Conservation (phyloP, 805 yeast species). For the Pichia nanzhaoensis region DNA sequence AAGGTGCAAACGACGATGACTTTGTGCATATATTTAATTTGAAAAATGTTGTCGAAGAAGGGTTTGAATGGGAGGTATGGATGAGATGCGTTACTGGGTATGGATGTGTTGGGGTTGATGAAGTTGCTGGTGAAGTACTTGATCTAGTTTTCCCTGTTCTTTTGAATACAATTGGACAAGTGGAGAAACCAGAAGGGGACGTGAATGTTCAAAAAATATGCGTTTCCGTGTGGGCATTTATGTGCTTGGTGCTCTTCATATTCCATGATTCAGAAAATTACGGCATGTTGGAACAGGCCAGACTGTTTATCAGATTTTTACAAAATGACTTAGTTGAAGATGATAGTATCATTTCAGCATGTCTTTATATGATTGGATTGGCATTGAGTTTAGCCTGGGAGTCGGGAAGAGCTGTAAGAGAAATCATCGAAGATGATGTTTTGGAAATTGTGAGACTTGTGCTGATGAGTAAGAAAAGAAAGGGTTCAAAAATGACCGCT, state of each 20-base stretch:
- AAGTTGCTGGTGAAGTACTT: slow-evolving; percentile 34
- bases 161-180: slow-evolving; percentile 9
- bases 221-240: slow-evolving; percentile 10
- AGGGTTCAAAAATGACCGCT: slow-evolving; percentile 33
- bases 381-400: slow-evolving; percentile 38
- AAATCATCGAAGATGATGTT: slow-evolving; percentile 12
- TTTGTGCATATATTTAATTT: slow-evolving; percentile 7
- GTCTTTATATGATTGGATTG: slow-evolving; percentile 41
- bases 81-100: slow-evolving; percentile 36
- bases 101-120: slow-evolving; percentile 44
- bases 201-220: slow-evolving; percentile 1
- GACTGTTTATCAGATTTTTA: slow-evolving; percentile 38
- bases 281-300: slow-evolving; percentile 41
- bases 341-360: slow-evolving; percentile 39
- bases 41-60: not conserved
- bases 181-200: slow-evolving; percentile 1
- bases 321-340: slow-evolving; percentile 31
- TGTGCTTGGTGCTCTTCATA: slow-evolving; percentile 34
- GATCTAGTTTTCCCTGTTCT: slow-evolving; percentile 27
- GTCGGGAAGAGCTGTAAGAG: slow-evolving; percentile 29
- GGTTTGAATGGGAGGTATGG: slow-evolving; percentile 28
- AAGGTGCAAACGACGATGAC: slow-evolving; percentile 12
- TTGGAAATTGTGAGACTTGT: slow-evolving; percentile 27
- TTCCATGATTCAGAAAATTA: slow-evolving; percentile 44
- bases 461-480: slow-evolving; percentile 1